Conservation (phyloP, 345 rosid genomes). For the Populus davidiana region DNA sequence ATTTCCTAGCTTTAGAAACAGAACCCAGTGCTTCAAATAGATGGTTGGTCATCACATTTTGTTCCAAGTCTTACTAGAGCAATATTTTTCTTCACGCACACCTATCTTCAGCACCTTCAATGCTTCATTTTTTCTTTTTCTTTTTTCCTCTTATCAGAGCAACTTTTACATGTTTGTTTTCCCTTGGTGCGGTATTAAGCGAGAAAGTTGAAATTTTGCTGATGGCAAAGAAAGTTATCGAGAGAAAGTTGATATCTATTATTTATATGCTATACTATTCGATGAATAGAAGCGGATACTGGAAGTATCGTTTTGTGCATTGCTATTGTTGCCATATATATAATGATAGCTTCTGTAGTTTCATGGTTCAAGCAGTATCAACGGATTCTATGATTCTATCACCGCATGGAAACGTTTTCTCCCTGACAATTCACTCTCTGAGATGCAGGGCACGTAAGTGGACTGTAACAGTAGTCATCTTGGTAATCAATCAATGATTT, state of each 20-base stretch:
- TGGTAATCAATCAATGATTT: too few species aligned
- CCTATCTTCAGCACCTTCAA: background rate
- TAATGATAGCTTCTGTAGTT: background rate
- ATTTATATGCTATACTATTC: too few species aligned
- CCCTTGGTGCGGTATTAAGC: background rate
- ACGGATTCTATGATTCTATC: too few species aligned
- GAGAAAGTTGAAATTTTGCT: background rate
- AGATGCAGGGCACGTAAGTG: too few species aligned
- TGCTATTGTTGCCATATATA: background rate
- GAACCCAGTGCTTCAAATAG: background rate
- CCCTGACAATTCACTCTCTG: too few species aligned
- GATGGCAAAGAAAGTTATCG: background rate
- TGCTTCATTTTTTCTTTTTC: too few species aligned
- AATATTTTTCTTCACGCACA: background rate
- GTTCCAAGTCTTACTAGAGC: background rate
- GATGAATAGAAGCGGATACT: background rate
- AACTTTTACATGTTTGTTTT: background rate
- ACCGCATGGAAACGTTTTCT: too few species aligned
- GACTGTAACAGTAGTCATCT: too few species aligned
- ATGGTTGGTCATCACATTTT: background rate
- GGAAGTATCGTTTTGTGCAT: background rate
- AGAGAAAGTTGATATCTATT: background rate
- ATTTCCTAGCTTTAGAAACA: constrained; percentile 3
- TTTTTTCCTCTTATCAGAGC: too few species aligned
- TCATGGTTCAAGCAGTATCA: background rate